Base-by-base conservation (phyloP, 2,329 filamentous ascomycete species). In the Diplodia corticola region DNA sequence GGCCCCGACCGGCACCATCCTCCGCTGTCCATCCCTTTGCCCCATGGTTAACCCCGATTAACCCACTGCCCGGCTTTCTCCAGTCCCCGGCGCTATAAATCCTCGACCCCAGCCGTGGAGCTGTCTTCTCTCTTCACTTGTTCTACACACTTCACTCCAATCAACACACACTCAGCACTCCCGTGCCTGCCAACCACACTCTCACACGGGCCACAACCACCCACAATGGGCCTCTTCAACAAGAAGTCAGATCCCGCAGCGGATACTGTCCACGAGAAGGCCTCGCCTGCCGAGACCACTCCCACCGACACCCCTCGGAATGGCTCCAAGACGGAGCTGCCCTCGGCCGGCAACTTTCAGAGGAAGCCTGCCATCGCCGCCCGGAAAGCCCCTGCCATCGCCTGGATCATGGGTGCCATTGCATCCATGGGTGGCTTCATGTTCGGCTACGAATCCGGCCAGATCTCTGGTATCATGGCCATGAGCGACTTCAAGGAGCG, bases 391-490 rank as follows among this genome's bases (percentile, higher is more conserved):
- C 65, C 65, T 40, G 9, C 44, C n/a, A 40, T 67, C 15, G 79
- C 79, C 37, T 75, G 79, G 67, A 78, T 91, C 80, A 84, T 87
- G 30, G 84, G 84, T 51, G 75, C 82, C 37, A 79, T 83, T 49
- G 86, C 85, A 50, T 85, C 83, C 51, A 82, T 88, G 48, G 86
- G 86, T 68, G 86, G 85, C 55, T 86, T 87, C 74, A 81, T 89
- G 68, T 88, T 88, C 73, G 87, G 86, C 55, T 88, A 88, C 70
- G 86, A 88, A 69, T 88, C 85, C 10, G 74, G 74, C 50, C 74
- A 76, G 72, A 77, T 77, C 33, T 74, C 73, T 50, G 75, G 76
- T 66, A 78, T 80, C 72, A 74, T 80, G 61, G 69, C 77, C 24
- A 80, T 79, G 73, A 63, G 67, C 12, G 84, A 88, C 74, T 88